These are phyloP conservation scores for Chlorella variabilis DNA, from an alignment of 163 green algal species.

Conservation along the genomic window DNA sequence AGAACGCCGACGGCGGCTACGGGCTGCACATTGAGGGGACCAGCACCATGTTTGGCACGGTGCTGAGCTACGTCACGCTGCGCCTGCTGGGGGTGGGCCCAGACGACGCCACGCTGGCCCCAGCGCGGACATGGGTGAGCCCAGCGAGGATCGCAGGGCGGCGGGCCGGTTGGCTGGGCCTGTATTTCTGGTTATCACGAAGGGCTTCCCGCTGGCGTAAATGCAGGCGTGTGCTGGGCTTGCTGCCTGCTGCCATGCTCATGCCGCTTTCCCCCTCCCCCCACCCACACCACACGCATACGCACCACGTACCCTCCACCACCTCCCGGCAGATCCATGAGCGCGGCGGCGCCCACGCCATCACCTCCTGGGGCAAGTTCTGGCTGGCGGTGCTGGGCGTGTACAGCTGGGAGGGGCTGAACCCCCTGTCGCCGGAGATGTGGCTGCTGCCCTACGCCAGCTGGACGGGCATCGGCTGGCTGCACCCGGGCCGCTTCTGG, in stretches of 20 bases:
- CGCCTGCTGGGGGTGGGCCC: conserved; percentile 82
- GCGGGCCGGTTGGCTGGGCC: too few relatives aligned
- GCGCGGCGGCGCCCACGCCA: conserved; percentile 80
- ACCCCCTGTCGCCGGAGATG: conserved; percentile 97
- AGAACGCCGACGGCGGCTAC: conserved; percentile 96
- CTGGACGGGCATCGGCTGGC: conserved; percentile 83
- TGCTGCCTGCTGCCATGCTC: too few relatives aligned
- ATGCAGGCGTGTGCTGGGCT: too few relatives aligned
- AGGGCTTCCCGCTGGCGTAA: neutral
- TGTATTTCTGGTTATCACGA: neutral
- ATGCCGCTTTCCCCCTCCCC: too few relatives aligned
- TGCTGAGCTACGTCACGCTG: conserved; percentile 87
- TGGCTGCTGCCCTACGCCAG: conserved; percentile 95
- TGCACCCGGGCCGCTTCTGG: conserved; percentile 96
- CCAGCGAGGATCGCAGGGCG: too few relatives aligned
- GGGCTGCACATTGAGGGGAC: conserved; percentile 98
- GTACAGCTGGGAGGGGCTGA: conserved; percentile 95
- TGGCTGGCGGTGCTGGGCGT: conserved; percentile 96
- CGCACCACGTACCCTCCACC: neutral
- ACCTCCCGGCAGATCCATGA: conserved; percentile 76
- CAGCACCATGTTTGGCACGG: conserved; percentile 99
- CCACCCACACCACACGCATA: too few relatives aligned
- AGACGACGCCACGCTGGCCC: conserved; percentile 58
- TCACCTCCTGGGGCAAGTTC: conserved; percentile 99
- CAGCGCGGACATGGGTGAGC: conserved; percentile 79